These are phyloP conservation scores for Kwoniella botswanensis DNA, from an alignment of 768 basidiomycete genomes.

Conservation along the genomic window DNA sequence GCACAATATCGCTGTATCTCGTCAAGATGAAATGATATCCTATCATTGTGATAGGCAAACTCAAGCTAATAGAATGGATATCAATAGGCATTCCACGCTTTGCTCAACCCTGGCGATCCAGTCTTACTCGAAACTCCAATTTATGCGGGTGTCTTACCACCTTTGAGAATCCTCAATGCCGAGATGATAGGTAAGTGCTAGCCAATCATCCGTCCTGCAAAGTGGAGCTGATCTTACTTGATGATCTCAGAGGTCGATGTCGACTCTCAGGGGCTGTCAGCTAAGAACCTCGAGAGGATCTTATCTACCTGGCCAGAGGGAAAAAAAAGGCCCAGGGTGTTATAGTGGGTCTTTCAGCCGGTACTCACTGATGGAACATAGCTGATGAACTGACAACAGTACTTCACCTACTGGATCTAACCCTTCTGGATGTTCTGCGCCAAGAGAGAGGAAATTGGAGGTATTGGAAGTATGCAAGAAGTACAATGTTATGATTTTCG, in stretches of 20 bases:
- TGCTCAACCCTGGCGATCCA: conserved; percentile 79
- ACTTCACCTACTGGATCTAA: conserved; percentile 71
- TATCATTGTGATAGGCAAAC: too few species aligned
- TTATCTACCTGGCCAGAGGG: conserved; percentile 75
- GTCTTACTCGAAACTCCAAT: conserved; percentile 73
- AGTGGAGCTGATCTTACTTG: not conserved
- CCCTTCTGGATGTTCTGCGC: conserved; percentile 80
- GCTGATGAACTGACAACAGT: conserved; percentile 15
- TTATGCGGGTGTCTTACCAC: conserved; percentile 58
- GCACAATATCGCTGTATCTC: too few species aligned
- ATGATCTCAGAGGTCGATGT: conserved; percentile 72
- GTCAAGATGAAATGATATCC: too few species aligned
- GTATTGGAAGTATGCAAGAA: conserved; percentile 73
- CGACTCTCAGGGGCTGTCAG: conserved; percentile 72
- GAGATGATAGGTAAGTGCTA: conserved; percentile 54
- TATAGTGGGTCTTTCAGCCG: conserved; percentile 73
- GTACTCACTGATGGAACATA: not conserved
- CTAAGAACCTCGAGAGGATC: conserved; percentile 67
- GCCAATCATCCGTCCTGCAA: not conserved
- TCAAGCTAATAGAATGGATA: not conserved
- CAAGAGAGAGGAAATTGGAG: conserved; percentile 69
- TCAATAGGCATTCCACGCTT: conserved; percentile 68
- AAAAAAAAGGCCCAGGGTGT: conserved; percentile 73
- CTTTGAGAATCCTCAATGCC: conserved; percentile 46
- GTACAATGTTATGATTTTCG: conserved; percentile 79